Conservation (phyloP, 2,329 filamentous ascomycete genomes). For the Neonectria punicea region DNA sequence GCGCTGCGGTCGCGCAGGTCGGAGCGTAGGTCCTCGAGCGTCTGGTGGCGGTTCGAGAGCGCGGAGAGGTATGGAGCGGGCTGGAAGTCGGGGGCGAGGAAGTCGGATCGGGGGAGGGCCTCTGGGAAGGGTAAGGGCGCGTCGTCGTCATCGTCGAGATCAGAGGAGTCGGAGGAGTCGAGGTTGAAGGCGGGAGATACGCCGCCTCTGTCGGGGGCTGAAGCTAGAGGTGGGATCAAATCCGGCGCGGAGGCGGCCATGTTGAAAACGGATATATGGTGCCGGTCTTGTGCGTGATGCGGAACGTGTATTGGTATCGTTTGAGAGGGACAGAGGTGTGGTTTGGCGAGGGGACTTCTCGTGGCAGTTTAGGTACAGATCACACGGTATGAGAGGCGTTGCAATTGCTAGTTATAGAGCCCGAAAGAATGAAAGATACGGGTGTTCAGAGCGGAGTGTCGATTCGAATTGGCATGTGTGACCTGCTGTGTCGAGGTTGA, state of each 20-base stretch:
- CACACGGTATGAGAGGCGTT: neutral
- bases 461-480: neutral
- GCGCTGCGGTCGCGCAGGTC: conserved; percentile 86
- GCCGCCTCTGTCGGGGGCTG: conserved; percentile 36
- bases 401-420: neutral
- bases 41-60: conserved; percentile 89
- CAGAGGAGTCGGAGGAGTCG: conserved; percentile 52
- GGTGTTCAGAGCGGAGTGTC: neutral
- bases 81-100: conserved; percentile 81
- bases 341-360: neutral
- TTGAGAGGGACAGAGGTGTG: neutral
- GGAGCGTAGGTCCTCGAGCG: conserved; percentile 88
- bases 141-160: conserved; percentile 69
- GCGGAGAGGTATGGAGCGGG: conserved; percentile 83
- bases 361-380: neutral
- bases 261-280: neutral
- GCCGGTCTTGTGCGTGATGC: neutral
- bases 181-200: conserved; percentile 54
- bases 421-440: neutral
- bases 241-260: conserved; percentile 39
- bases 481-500: conserved; percentile 1
- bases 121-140: conserved; percentile 86
- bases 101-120: conserved; percentile 84
- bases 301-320: neutral
- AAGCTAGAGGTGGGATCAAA: conserved; percentile 43